Evolutionary conservation across 2,329 filamentous ascomycete species (phyloP), one percentile per base, ranked within the genome.

Genomic region (Nigrograna mackinnonii): DNA sequence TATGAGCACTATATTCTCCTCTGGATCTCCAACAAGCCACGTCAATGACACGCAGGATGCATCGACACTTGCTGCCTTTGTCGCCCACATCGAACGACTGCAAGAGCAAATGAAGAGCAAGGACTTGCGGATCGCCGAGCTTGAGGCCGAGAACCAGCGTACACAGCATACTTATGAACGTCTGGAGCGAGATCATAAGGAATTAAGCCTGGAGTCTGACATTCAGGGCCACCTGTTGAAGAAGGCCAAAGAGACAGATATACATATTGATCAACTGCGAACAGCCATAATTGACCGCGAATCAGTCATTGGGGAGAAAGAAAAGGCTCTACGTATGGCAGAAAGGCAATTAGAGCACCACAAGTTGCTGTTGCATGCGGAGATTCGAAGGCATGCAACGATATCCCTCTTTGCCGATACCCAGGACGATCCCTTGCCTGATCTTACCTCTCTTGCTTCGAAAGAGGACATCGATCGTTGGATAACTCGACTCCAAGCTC

Each of bases 331-430:
- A 1, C 55, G 55, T 17, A 52, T 49, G 6, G 39, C 60, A 1
- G 55, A 68, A 44, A 62, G 55, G 21, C 68, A 74, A 41, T 50
- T 72, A 7, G 69, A 73, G 24, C 61, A 65, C 19, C 66, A 70
- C 46, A 66, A 69, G 33, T 51, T 65, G 1, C 55, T 75, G 3
- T 51, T 75, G 5, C 62, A 73, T 22, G 56, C 62, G 0, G 70
- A 75, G 41, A 63, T 74, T 22, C 58, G 70, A 31, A 65, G 61
- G 16, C 64, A 72, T 46, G 64, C 65, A 4, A 61, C 50, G 13
- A 50, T 56, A 20, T 50, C 55, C 19, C 41, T 61, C n/a, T 45
- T 54, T 22, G 31, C 52, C 12, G 39, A 52, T 34, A 37, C 39
- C n/a, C 43, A 60, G 5, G 50, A 54, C 7, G 46, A 63, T n/a